A percentile compares a stretch with the other conserved stretches of the same genome.
Evolutionary conservation across 371 early-diverging fungal genomes (phyloP).

Genomic region (Mucor mucedo): DNA sequence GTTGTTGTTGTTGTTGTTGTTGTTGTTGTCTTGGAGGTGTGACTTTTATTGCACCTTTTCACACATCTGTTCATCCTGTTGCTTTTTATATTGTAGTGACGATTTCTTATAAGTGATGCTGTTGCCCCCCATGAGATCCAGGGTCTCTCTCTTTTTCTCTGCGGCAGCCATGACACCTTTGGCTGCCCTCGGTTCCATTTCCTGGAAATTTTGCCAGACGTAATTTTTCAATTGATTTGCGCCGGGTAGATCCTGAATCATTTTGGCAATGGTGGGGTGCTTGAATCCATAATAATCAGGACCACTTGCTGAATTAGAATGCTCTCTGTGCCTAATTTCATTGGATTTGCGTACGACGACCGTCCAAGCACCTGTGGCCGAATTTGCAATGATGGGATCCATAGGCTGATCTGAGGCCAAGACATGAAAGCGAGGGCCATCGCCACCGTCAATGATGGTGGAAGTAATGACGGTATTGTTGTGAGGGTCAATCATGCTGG

Average conservation of each 20-base stretch:
- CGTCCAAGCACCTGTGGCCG: conserved; percentile 93
- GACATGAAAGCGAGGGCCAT: conserved; percentile 75
- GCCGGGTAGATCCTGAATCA: conserved; percentile 88
- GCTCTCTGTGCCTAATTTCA: conserved; percentile 76
- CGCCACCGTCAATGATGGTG: conserved; percentile 81
- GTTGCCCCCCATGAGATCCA: conserved; percentile 50
- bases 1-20: too few species aligned
- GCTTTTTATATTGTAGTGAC: conserved; percentile 6
- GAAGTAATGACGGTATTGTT: conserved; percentile 71
- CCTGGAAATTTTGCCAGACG: conserved; percentile 70
- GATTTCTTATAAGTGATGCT: conserved; percentile 8
- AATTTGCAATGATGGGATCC: conserved; percentile 70
- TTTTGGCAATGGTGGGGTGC: conserved; percentile 85
- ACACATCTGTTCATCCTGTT: conserved; percentile 11
- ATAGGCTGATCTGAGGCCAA: conserved; percentile 74
- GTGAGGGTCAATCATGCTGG: conserved; percentile 74
- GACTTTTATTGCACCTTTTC: not conserved
- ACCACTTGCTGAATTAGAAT: conserved; percentile 84
- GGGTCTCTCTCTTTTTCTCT: conserved; percentile 51
- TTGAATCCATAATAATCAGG: conserved; percentile 93
- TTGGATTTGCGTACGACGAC: conserved; percentile 80
- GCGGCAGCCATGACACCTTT: conserved; percentile 56
- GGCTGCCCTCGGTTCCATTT: conserved; percentile 56
- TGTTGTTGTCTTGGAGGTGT: too few species aligned
- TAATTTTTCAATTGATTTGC: conserved; percentile 75